Evolutionary conservation across 208 protist genomes (phyloP), one percentile per base, ranked within the genome.

Genomic region (Leishmania tarentolae): DNA sequence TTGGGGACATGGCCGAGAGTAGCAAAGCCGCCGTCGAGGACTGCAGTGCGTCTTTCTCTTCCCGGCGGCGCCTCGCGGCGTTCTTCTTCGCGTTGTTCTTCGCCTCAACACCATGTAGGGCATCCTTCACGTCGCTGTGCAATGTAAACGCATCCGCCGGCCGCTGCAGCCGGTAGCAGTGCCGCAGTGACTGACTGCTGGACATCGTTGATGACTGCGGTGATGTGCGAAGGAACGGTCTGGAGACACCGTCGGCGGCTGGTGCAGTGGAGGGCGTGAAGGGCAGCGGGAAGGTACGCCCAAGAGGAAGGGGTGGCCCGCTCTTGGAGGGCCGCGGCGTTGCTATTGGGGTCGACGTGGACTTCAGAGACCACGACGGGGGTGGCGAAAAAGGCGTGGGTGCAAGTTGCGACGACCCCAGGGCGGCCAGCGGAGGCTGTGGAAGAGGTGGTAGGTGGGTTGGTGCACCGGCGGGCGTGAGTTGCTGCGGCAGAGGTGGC

Each of bases 121-220:
- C 81, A 50, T 86, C 81, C 53, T 66, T 2, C 65, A 86, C 84
- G 53, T 50, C 66, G 65, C 89, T 82, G 65, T 19, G 19, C 5
- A 90, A 70, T 19, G 4, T 0, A 28, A 91, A 86, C 11, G 90
- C 90, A 42, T 93, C 87, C 31, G 15, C 83, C 0, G 86, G 89
- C 53, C 81, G 75, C 44, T 47, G 50, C 37, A 92, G 85, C 0
- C 85, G 89, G 68, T 92, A 82, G 66, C 84, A 90, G 72, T 81
- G 73, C 78, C 87, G 87, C 52, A 92, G 77, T 15, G 69, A 46
- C 4, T 24, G 52, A 19, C 73, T 37, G n/a, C 50, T 8, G 4
- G 15, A 11, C 53, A 37, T 3, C 52, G 21, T 59, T 21, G 37
- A 47, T 13, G 50, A n/a, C 40, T 24, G 73, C 31, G 17, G 56